A percentile compares a stretch with the other conserved stretches of the same genome.
phyloP scores from a whole-genome alignment of 2,329 filamentous ascomycete genomes.

The Lachnellula hyalina region DNA sequence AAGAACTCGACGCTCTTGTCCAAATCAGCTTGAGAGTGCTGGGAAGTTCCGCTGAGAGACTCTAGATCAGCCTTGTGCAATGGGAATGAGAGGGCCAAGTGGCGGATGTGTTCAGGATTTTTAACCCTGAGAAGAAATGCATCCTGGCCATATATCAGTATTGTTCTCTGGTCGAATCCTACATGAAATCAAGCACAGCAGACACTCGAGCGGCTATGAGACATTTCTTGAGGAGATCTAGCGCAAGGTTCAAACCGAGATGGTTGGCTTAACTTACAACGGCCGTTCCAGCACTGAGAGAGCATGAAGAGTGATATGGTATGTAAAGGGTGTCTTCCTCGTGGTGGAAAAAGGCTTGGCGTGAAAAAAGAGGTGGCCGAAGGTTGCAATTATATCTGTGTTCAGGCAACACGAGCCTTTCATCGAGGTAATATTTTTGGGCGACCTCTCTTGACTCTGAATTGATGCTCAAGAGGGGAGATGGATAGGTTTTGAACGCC shows the following conservation, averaged over 20 bases:
- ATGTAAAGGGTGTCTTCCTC: background rate
- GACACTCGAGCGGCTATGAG: background rate
- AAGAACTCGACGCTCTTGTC: background rate
- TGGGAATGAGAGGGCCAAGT: background rate
- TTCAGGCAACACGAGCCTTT: background rate
- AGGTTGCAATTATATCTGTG: background rate
- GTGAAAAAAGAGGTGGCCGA: background rate
- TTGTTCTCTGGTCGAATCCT: too few species aligned
- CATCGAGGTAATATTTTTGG: background rate
- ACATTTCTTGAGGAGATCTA: background rate
- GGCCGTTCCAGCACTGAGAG: background rate
- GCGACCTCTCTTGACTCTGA: background rate
- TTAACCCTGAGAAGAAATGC: too few species aligned
- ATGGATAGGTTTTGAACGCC: background rate
- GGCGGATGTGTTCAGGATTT: too few species aligned
- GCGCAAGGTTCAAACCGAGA: background rate
- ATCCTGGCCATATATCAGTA: too few species aligned
- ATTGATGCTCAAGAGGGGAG: background rate
- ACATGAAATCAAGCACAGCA: too few species aligned
- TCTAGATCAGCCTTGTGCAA: background rate
- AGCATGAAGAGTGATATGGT: background rate
- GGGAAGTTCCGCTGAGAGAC: background rate
- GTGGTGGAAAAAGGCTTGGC: background rate
- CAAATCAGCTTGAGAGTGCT: background rate
- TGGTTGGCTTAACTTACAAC: background rate